Evolutionary conservation across 2,329 filamentous ascomycete species (phyloP).

Genomic region (Didymella lethalis): DNA sequence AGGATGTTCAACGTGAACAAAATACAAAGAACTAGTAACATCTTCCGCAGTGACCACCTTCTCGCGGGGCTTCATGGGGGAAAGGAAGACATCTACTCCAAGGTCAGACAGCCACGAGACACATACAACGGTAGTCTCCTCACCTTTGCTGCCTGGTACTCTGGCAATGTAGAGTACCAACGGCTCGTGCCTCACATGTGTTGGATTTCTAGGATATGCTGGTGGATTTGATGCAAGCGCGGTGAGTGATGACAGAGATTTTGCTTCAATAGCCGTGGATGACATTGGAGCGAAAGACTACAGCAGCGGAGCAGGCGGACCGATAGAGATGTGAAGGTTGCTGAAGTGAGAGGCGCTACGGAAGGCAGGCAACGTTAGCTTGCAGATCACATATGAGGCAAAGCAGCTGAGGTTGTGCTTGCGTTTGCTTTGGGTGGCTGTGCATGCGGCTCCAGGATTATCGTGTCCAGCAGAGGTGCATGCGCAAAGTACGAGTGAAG

Average conservation of each 20-base stretch:
- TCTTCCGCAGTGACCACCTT: constrained; percentile 91
- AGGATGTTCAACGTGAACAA: constrained; percentile 78
- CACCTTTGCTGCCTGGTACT: constrained; percentile 90
- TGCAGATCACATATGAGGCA: constrained; percentile 32
- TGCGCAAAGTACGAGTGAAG: constrained; percentile 24
- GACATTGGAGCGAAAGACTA: constrained; percentile 37
- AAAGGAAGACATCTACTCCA: constrained; percentile 82
- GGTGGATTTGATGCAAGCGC: constrained; percentile 85
- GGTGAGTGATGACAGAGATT: constrained; percentile 81
- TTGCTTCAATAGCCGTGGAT: constrained; percentile 71
- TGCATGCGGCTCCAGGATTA: constrained; percentile 35
- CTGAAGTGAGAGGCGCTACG: constrained; percentile 18
- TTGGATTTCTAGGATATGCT: constrained; percentile 80
- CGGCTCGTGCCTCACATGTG: constrained; percentile 71
- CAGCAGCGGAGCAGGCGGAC: constrained; percentile 19
- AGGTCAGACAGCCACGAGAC: constrained; percentile 25
- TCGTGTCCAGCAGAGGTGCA: constrained; percentile 26
- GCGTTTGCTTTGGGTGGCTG: constrained; percentile 37
- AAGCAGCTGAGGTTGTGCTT: constrained; percentile 35
- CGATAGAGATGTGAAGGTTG: constrained; percentile 21
- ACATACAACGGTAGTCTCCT: constrained; percentile 31
- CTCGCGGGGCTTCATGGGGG: constrained; percentile 84
- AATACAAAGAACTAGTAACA: constrained; percentile 88
- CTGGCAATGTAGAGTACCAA: constrained; percentile 89
- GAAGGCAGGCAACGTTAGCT: constrained; percentile 24